phyloP scores from a whole-genome alignment of 129 eudicot species.

The Centaurea solstitialis region DNA sequence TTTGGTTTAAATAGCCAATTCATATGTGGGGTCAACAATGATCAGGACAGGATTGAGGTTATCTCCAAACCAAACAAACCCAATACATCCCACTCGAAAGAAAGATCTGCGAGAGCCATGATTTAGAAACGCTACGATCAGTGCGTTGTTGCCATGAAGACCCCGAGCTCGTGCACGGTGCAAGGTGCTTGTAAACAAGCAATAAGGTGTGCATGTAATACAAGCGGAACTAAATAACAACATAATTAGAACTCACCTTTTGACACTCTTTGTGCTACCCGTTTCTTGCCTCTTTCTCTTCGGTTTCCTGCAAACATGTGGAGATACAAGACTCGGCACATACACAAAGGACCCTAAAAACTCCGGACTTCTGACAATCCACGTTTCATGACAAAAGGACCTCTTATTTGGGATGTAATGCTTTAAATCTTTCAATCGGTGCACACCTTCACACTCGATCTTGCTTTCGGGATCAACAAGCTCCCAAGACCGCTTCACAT shows the following conservation, averaged over 20 bases:
- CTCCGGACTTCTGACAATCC: background rate
- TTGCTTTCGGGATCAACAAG: background rate
- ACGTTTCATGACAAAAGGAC: background rate
- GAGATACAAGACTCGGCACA: constrained; percentile 6
- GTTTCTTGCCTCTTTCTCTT: background rate
- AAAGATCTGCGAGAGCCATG: no score
- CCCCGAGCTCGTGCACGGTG: background rate
- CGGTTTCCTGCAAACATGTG: background rate
- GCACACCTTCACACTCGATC: background rate
- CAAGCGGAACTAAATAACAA: background rate
- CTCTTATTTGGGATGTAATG: background rate
- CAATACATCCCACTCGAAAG: no score
- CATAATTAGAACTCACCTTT: constrained; percentile 2
- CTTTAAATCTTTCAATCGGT: constrained; percentile 7
- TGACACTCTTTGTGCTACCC: background rate
- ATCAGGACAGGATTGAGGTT: no score
- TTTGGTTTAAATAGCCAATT: no score
- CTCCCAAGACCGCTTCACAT: constrained; percentile 2
- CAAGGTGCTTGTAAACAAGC: background rate
- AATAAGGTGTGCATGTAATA: background rate
- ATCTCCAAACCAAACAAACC: no score
- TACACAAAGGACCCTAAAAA: background rate
- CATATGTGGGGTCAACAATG: no score
- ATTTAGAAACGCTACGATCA: no score
- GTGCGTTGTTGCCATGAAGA: background rate